Conservation (phyloP, 441 rosid genomes). For the Aquilaria agallochum region DNA sequence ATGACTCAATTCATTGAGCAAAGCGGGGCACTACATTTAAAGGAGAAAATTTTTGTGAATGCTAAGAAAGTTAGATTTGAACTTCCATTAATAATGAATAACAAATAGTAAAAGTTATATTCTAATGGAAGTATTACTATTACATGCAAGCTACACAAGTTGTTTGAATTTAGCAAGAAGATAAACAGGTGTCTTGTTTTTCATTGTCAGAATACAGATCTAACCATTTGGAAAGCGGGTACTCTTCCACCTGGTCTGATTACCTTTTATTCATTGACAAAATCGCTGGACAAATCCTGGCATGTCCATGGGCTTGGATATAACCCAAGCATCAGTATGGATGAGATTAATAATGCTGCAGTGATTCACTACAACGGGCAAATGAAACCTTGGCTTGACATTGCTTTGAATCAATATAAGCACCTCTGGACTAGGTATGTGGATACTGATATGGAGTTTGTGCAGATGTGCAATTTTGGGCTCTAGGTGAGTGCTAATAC, state of each 20-base stretch:
- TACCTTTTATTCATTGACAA: conserved; percentile 76
- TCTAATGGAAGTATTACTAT: no score
- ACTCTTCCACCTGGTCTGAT: conserved; percentile 82
- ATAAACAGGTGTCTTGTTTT: background rate
- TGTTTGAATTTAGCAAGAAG: background rate
- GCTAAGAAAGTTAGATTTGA: no score
- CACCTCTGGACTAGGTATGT: conserved; percentile 83
- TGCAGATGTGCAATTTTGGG: conserved; percentile 92
- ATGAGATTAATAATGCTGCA: conserved; percentile 73
- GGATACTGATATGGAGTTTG: conserved; percentile 91
- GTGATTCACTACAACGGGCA: conserved; percentile 91
- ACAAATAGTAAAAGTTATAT: no score
- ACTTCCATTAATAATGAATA: no score
- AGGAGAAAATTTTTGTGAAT: no score
- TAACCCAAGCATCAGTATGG: conserved; percentile 88
- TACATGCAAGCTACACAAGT: background rate
- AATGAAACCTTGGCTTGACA: conserved; percentile 97
- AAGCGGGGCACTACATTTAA: no score
- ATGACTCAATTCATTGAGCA: no score
- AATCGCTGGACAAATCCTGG: conserved; percentile 86
- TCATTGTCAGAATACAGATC: conserved; percentile 59
- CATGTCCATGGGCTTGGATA: conserved; percentile 88
- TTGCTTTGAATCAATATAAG: conserved; percentile 84
- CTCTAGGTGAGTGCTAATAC: conserved; percentile 33
- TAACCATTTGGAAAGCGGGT: conserved; percentile 65